Evolutionary conservation across 345 rosid genomes (phyloP).

Genomic region (Brassica napus): Da-Ae NC_063438.1:693501-694000

Average conservation of each 20-base stretch:
- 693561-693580: neutral
- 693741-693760: neutral
- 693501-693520: neutral
- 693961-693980: constrained; percentile 26
- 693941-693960: constrained; percentile 23
- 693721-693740: neutral
- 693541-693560: neutral
- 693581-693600: neutral
- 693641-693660: neutral
- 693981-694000: constrained; percentile 22
- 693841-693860: constrained; percentile 25
- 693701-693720: neutral
- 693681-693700: neutral
- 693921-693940: constrained; percentile 32
- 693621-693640: neutral
- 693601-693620: neutral
- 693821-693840: neutral
- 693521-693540: neutral
- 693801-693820: neutral
- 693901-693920: constrained; percentile 34
- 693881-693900: constrained; percentile 30
- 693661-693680: neutral
- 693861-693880: constrained; percentile 24
- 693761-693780: neutral
- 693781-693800: neutral